Conservation (phyloP, 768 basidiomycete species). For the Lanmaoa rubissima region DNA sequence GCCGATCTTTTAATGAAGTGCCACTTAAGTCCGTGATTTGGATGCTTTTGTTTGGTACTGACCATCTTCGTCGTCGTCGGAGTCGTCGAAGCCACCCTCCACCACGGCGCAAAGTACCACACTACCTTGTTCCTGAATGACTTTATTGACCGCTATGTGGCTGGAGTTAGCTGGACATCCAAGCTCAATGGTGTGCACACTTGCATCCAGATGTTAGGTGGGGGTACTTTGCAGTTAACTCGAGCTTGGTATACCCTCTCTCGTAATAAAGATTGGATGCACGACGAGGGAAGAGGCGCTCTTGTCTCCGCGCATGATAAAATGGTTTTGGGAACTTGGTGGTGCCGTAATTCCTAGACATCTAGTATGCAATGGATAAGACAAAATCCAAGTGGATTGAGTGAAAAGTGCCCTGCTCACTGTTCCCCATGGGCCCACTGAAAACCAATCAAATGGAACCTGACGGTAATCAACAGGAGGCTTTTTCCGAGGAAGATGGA, state of each 20-base stretch:
- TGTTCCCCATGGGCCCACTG: conserved; percentile 19
- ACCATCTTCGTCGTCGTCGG: conserved; percentile 25
- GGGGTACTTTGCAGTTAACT: conserved; percentile 36
- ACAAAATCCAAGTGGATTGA: background rate
- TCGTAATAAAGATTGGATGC: conserved; percentile 26
- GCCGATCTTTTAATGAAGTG: conserved; percentile 4
- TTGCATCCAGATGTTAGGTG: conserved; percentile 45
- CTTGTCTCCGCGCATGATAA: conserved; percentile 22
- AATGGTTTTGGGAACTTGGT: conserved; percentile 25
- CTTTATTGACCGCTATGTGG: conserved; percentile 47
- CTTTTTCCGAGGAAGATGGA: conserved; percentile 13
- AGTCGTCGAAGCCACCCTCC: conserved; percentile 44
- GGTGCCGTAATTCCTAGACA: conserved; percentile 9
- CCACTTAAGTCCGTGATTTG: conserved; percentile 5
- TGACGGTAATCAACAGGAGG: conserved; percentile 20
- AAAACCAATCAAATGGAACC: conserved; percentile 19
- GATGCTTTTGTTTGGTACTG: conserved; percentile 13
- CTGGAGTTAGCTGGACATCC: background rate
- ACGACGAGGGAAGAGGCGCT: conserved; percentile 18
- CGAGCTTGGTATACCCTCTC: conserved; percentile 26
- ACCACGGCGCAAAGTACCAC: conserved; percentile 47
- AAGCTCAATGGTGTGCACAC: conserved; percentile 1
- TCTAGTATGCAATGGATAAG: conserved; percentile 7
- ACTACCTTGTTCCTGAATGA: conserved; percentile 44
- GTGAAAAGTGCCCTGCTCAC: conserved; percentile 11